phyloP scores from a whole-genome alignment of 768 basidiomycete genomes.

The Tubosaeta sp. region DNA sequence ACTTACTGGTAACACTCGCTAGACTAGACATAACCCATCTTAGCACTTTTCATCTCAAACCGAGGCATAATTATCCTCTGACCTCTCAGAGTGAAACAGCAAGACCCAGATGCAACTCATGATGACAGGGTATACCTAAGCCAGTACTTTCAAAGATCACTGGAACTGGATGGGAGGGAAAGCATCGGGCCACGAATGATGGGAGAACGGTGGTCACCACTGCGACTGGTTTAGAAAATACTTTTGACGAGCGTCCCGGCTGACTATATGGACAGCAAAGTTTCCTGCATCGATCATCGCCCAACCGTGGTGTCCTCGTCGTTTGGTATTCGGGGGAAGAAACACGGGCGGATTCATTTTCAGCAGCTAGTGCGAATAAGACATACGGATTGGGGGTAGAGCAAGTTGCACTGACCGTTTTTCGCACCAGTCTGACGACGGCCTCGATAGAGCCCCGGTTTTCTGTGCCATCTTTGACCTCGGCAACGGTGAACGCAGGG shows the following conservation, averaged over 20 bases:
- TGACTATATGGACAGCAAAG: constrained; percentile 76
- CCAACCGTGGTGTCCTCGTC: constrained; percentile 67
- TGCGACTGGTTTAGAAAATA: constrained; percentile 47
- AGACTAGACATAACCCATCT: constrained; percentile 9
- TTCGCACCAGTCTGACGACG: constrained; percentile 65
- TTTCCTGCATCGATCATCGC: constrained; percentile 79
- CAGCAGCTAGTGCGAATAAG: constrained; percentile 46
- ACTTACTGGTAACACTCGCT: neutral
- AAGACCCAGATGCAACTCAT: too few relatives aligned
- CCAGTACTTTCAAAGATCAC: too few relatives aligned
- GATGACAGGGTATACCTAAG: too few relatives aligned
- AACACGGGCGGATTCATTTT: constrained; percentile 52
- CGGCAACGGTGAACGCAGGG: constrained; percentile 1
- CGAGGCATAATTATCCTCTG: neutral
- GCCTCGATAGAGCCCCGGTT: constrained; percentile 73
- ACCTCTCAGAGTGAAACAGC: too few relatives aligned
- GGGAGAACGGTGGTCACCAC: constrained; percentile 21
- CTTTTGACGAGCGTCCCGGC: constrained; percentile 58
- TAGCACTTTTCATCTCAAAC: neutral
- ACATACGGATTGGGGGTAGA: neutral
- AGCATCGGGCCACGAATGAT: neutral
- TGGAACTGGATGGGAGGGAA: too few relatives aligned
- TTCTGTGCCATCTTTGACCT: constrained; percentile 87
- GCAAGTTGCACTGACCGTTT: constrained; percentile 48
- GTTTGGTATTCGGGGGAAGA: constrained; percentile 61